A percentile compares a stretch with the other conserved stretches of the same genome.
Evolutionary conservation across 495 filamentous ascomycete species (phyloP).

Genomic region (Penicillium egyptiacum): DNA sequence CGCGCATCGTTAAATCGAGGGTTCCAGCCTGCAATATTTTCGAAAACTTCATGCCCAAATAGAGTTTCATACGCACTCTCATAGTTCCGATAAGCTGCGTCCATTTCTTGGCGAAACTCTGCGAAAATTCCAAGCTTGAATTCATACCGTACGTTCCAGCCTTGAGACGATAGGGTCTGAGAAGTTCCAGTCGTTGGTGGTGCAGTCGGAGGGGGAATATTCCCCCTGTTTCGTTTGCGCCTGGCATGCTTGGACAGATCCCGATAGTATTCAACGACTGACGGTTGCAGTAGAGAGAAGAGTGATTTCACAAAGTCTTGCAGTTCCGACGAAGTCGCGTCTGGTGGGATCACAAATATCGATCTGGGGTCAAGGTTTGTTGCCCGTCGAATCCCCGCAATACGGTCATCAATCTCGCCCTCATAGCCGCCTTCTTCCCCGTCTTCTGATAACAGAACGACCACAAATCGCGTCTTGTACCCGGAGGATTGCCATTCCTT

Average conservation of each 20-base stretch:
- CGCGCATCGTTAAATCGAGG: conserved; percentile 84
- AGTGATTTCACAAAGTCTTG: conserved; percentile 63
- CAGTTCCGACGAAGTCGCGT: conserved; percentile 60
- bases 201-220: conserved; percentile 77
- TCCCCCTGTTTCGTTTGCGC: conserved; percentile 74
- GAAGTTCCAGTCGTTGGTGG: conserved; percentile 80
- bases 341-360: conserved; percentile 72
- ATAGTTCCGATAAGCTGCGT: conserved; percentile 76
- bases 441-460: conserved; percentile 71
- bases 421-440: conserved; percentile 56
- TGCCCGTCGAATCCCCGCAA: conserved; percentile 69
- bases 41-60: conserved; percentile 76
- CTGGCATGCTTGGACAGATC: conserved; percentile 85
- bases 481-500: conserved; percentile 62
- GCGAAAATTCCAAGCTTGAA: conserved; percentile 89
- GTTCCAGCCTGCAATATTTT: conserved; percentile 82
- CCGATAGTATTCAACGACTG: conserved; percentile 78
- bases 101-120: conserved; percentile 88
- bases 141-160: conserved; percentile 90
- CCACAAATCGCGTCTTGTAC: conserved; percentile 71
- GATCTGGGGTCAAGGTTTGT: conserved; percentile 78
- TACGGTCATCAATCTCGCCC: conserved; percentile 69
- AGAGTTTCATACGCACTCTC: conserved; percentile 81
- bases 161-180: conserved; percentile 75
- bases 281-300: conserved; percentile 58